phyloP scores from a whole-genome alignment of 2,329 filamentous ascomycete species.

The Diaporthe capsici region DNA sequence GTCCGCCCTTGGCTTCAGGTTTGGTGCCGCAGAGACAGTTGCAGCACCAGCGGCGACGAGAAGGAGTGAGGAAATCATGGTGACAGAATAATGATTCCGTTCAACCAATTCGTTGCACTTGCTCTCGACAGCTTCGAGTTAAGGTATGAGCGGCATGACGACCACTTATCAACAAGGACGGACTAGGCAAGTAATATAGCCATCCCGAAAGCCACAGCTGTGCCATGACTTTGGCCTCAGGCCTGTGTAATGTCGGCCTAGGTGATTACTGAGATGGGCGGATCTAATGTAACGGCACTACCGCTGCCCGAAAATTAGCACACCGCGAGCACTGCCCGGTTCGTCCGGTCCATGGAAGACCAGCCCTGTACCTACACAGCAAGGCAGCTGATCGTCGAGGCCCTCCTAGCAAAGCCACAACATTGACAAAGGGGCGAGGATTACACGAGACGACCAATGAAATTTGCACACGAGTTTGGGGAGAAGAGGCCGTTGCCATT shows the following conservation, averaged over 20 bases:
- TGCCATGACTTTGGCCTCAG: neutral
- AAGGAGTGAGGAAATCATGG: conserved; percentile 29
- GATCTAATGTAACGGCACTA: conserved; percentile 16
- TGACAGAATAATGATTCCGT: neutral
- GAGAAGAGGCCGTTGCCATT: neutral
- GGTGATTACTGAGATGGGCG: conserved; percentile 20
- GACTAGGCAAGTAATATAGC: conserved; percentile 13
- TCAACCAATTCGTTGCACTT: neutral
- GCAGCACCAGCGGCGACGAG: conserved; percentile 20
- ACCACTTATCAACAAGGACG: neutral
- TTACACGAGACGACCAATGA: conserved; percentile 23
- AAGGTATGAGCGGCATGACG: neutral
- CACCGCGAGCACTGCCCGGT: conserved; percentile 20
- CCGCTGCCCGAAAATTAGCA: conserved; percentile 20
- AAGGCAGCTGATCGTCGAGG: neutral
- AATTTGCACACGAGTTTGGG: neutral
- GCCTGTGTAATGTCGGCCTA: conserved; percentile 5
- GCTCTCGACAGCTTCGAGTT: neutral
- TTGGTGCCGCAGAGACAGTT: conserved; percentile 34
- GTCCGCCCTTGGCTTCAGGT: conserved; percentile 40
- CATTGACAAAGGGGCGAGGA: conserved; percentile 12
- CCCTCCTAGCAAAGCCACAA: neutral
- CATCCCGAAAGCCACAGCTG: neutral
- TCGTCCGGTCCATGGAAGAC: neutral
- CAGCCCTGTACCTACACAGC: neutral